Percentiles rank a stretch among this genome's conserved stretches.
phyloP scores from a whole-genome alignment of 2,329 filamentous ascomycete species.

The Massarina eburnea region DNA sequence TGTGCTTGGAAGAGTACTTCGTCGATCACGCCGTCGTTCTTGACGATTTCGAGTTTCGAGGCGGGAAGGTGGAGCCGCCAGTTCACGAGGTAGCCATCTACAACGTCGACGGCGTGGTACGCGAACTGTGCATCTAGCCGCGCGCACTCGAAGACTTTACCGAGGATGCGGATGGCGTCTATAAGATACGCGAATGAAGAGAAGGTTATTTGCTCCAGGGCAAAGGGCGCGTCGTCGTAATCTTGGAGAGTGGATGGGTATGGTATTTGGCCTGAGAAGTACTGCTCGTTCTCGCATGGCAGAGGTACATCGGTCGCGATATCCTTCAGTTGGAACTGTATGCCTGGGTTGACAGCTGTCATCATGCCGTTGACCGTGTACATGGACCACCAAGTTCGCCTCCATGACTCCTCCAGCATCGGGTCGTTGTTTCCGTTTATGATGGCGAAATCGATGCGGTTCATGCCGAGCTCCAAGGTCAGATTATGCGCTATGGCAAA shows the following conservation, averaged over 20 bases:
- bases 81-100: slow-evolving; percentile 66
- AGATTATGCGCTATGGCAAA: slow-evolving; percentile 69
- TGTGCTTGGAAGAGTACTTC: slow-evolving; percentile 91
- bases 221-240: slow-evolving; percentile 76
- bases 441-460: slow-evolving; percentile 67
- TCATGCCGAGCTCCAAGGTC: slow-evolving; percentile 75
- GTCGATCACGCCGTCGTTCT: slow-evolving; percentile 69
- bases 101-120: slow-evolving; percentile 53
- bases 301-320: slow-evolving; percentile 69
- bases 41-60: slow-evolving; percentile 69
- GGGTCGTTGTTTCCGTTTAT: slow-evolving; percentile 65
- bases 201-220: slow-evolving; percentile 68
- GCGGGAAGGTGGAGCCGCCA: slow-evolving; percentile 80
- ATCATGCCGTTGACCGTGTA: slow-evolving; percentile 84
- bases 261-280: slow-evolving; percentile 46
- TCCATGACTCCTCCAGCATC: slow-evolving; percentile 78
- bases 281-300: slow-evolving; percentile 82
- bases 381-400: slow-evolving; percentile 87
- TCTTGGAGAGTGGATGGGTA: slow-evolving; percentile 62
- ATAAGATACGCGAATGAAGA: slow-evolving; percentile 86
- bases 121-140: slow-evolving; percentile 39
- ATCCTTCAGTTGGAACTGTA: slow-evolving; percentile 70
- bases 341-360: slow-evolving; percentile 73
- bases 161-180: slow-evolving; percentile 76
- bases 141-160: slow-evolving; percentile 65